phyloP scores from a whole-genome alignment of 106 monocot genomes.

The Xerophyta viscosa region DNA sequence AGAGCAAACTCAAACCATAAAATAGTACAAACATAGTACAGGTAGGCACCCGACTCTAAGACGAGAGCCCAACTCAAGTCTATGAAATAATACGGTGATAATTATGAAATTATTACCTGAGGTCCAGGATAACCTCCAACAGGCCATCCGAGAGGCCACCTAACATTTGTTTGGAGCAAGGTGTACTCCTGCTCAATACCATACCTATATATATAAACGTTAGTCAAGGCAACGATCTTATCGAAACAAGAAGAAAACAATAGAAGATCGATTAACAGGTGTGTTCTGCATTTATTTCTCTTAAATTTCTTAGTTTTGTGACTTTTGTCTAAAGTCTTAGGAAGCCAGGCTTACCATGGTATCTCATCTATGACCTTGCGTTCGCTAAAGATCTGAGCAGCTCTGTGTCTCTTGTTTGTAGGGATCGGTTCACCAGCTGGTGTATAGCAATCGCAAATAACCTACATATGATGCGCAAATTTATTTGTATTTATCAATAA shows the following conservation, averaged over 20 bases:
- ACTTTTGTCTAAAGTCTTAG: no score
- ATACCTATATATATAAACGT: conserved; percentile 22
- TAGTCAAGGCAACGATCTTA: background rate
- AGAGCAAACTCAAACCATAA: no score
- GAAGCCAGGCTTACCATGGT: conserved; percentile 51
- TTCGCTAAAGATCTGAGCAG: conserved; percentile 69
- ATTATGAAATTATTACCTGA: conserved; percentile 53
- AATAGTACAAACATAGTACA: no score
- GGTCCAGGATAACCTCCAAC: conserved; percentile 75
- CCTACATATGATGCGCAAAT: conserved; percentile 32
- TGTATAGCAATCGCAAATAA: conserved; percentile 80
- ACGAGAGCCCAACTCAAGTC: no score
- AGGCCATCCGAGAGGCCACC: conserved; percentile 80
- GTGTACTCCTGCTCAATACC: conserved; percentile 81
- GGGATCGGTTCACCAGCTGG: conserved; percentile 81
- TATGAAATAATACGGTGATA: no score
- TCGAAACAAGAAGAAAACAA: no score
- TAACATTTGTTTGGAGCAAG: conserved; percentile 45
- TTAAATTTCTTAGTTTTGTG: no score
- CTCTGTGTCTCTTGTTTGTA: conserved; percentile 70
- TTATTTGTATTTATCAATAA: no score
- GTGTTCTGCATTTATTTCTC: no score
- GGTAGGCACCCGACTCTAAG: no score
- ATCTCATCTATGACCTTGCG: conserved; percentile 56
- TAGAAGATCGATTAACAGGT: no score